Percentiles rank a stretch among this genome's conserved stretches.
Evolutionary conservation across 441 rosid genomes (phyloP).

Genomic region (Populus hybrid): DNA sequence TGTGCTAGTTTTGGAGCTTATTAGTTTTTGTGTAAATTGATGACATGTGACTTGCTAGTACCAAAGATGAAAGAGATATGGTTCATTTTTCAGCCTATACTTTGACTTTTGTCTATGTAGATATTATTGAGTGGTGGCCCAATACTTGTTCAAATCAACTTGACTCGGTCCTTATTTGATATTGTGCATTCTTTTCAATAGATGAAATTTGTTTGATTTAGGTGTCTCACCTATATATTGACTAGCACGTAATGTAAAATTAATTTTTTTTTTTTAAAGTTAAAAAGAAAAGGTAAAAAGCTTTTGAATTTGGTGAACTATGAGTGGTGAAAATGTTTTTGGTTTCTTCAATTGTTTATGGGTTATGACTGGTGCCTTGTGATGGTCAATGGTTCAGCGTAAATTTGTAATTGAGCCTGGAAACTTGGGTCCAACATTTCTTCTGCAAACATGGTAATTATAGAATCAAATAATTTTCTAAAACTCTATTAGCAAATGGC

Average conservation of each 20-base stretch:
- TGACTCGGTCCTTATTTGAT: slow-evolving; percentile 29
- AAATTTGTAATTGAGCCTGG: background rate
- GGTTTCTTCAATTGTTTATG: background rate
- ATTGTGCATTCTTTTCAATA: slow-evolving; percentile 14
- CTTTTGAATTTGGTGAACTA: background rate
- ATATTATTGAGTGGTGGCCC: slow-evolving; percentile 15
- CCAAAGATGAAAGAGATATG: slow-evolving; percentile 11
- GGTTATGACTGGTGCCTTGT: background rate
- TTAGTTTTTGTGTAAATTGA: slow-evolving; percentile 12
- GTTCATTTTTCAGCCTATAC: slow-evolving; percentile 27
- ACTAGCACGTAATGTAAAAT: slow-evolving; percentile 9
- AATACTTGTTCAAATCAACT: slow-evolving; percentile 19
- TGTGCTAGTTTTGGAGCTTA: background rate
- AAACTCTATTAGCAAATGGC: background rate
- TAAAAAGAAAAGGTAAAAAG: background rate
- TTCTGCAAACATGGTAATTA: background rate
- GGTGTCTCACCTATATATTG: slow-evolving; percentile 20
- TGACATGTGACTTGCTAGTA: background rate
- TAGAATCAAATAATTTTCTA: background rate
- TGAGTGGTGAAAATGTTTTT: background rate
- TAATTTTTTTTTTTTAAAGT: background rate
- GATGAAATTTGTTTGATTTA: slow-evolving; percentile 20
- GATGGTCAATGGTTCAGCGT: background rate
- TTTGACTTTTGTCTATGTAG: slow-evolving; percentile 22
- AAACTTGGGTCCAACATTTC: background rate